Percentiles rank a stretch among this genome's conserved stretches.
phyloP scores from a whole-genome alignment of 129 eudicot species.

The Chrysanthemum makinoi region DNA sequence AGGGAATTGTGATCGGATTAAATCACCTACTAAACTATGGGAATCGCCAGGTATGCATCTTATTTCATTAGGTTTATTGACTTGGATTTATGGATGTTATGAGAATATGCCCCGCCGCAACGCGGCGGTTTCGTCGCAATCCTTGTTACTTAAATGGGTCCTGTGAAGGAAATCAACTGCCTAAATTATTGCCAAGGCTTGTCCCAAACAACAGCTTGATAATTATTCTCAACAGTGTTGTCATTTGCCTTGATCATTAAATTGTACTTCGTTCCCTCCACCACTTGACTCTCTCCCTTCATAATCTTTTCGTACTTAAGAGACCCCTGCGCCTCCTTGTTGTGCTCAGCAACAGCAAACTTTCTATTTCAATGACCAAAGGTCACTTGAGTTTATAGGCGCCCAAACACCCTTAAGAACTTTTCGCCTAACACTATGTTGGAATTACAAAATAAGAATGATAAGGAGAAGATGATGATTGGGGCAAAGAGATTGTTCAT shows the following conservation, averaged over 20 bases:
- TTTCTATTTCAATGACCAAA: slow-evolving; percentile 8
- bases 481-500: slow-evolving; percentile 4
- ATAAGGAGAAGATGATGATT: slow-evolving; percentile 9
- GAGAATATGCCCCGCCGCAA: no score
- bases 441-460: neutral
- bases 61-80: no score
- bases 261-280: slow-evolving; percentile 23
- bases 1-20: no score
- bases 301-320: slow-evolving; percentile 10
- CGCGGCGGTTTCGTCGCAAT: no score
- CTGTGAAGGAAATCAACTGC: slow-evolving; percentile 18
- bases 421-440: neutral
- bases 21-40: no score
- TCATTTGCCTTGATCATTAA: slow-evolving; percentile 14
- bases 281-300: slow-evolving; percentile 29
- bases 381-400: slow-evolving; percentile 20
- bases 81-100: no score
- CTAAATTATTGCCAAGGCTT: slow-evolving; percentile 16
- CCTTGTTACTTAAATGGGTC: slow-evolving; percentile 27
- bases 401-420: slow-evolving; percentile 10
- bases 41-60: no score
- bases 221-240: neutral
- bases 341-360: slow-evolving; percentile 28
- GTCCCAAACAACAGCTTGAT: slow-evolving; percentile 28
- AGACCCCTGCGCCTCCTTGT: slow-evolving; percentile 3